Evolutionary conservation across 2,329 filamentous ascomycete genomes (phyloP), one percentile per base, ranked within the genome.

Genomic region (Stagonosporopsis rhizophila): DNA sequence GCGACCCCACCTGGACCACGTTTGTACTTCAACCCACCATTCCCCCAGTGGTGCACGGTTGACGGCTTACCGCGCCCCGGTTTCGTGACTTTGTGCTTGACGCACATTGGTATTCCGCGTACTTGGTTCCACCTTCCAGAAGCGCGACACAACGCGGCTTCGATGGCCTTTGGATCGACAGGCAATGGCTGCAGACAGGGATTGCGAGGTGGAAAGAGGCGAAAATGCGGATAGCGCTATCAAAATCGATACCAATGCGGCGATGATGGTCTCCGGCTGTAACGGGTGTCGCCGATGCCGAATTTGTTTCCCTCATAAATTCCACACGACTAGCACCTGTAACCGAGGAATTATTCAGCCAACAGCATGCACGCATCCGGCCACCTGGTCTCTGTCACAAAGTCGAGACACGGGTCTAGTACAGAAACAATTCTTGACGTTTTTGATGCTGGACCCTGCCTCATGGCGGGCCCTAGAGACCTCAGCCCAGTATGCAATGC

Each of bases 71-170:
- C 19, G 30, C 35, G 53, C 47, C 47, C 53, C 47, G 15, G 32
- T 56, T 56, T 52, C 37, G 42, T 48, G 30, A 38, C 38, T 27
- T 42, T 27, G 25, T 56, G 23, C 46, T 56, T 42, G 37, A 56
- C 19, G 53, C 53, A 38, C 19, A 56, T 56, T 56, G 53, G 46
- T 41, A 52, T 47, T 28, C 47, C 28, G 42, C 32, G 17, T 56
- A 11, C 48, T 47, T 48, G 47, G 38, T 34, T 39, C 32, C 34
- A 25, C 42, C 38, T 52, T 52, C 46, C 47, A 51, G 47, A 56
- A 48, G 38, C 47, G 41, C 46, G 30, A 37, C 37, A 37, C 37
- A 34, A 46, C 44, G 37, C 37, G 47, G 53, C 47, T 47, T 52
- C 30, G 38, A 44, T 41, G 30, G 20, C 22, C 42, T 19, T 46